These are phyloP conservation scores for Cadophora gregata DNA, from an alignment of 2,329 filamentous ascomycete genomes.

Conservation along the genomic window DNA sequence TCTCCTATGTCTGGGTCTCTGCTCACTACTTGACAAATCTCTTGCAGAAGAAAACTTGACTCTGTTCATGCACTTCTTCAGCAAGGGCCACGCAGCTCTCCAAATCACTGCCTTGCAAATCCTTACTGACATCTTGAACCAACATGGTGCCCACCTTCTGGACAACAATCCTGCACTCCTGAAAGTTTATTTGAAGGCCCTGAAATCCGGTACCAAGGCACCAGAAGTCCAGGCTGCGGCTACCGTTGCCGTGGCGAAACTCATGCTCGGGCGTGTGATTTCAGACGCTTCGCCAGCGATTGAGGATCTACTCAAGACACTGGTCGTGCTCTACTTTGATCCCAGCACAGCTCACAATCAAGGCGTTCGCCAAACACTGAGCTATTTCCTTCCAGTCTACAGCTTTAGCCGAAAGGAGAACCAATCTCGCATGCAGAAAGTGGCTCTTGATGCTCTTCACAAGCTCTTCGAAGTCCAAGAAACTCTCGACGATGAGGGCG, in stretches of 20 bases:
- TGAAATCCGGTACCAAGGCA: constrained; percentile 73
- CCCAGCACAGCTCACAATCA: constrained; percentile 82
- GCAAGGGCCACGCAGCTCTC: constrained; percentile 86
- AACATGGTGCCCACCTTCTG: constrained; percentile 81
- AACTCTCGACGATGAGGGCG: constrained; percentile 75
- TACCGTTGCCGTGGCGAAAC: constrained; percentile 81
- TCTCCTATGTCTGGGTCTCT: constrained; percentile 86
- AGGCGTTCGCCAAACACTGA: constrained; percentile 81
- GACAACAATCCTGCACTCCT: constrained; percentile 71
- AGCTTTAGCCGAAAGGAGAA: constrained; percentile 86
- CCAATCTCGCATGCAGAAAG: constrained; percentile 77
- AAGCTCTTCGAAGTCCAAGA: constrained; percentile 76
- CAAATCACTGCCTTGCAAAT: constrained; percentile 92
- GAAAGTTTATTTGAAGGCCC: constrained; percentile 84
- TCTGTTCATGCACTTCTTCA: constrained; percentile 95
- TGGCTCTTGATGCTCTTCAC: constrained; percentile 77
- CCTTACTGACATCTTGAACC: constrained; percentile 89
- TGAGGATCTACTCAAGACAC: constrained; percentile 79
- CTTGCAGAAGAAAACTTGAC: constrained; percentile 91
- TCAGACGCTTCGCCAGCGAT: constrained; percentile 66
- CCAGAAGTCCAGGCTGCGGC: constrained; percentile 81
- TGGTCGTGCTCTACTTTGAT: constrained; percentile 89
- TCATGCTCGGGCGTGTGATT: constrained; percentile 81
- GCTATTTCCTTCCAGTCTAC: constrained; percentile 95
- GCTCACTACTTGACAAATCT: constrained; percentile 87